phyloP scores from a whole-genome alignment of 2,329 filamentous ascomycete genomes.

The Huntiella moniliformis region DNA sequence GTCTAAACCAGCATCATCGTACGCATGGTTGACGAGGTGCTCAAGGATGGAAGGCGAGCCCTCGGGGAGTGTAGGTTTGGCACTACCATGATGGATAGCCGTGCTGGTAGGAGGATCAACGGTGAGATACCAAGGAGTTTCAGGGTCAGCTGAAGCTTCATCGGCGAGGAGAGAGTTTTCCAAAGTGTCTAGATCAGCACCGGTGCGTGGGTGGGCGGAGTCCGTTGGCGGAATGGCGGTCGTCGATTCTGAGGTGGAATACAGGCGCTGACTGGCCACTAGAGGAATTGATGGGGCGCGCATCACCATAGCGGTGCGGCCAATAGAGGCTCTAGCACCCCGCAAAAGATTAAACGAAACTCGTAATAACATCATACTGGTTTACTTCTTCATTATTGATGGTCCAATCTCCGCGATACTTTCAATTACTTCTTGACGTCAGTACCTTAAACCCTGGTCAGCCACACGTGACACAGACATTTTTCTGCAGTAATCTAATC shows the following conservation, averaged over 20 bases:
- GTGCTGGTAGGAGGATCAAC: conserved; percentile 40
- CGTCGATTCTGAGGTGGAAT: neutral
- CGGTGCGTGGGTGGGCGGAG: neutral
- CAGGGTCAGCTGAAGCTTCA: conserved; percentile 15
- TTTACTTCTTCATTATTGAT: no score
- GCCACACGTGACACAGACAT: no score
- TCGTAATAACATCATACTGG: no score
- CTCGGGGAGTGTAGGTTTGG: conserved; percentile 38
- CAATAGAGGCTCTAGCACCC: no score
- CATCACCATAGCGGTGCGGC: no score
- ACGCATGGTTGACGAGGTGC: conserved; percentile 58
- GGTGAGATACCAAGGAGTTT: conserved; percentile 71
- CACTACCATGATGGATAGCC: conserved; percentile 26
- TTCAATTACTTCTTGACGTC: no score
- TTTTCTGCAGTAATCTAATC: no score
- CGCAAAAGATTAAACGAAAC: no score
- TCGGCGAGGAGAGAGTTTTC: conserved; percentile 9
- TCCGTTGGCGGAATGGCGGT: neutral
- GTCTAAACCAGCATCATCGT: conserved; percentile 72
- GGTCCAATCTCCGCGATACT: no score
- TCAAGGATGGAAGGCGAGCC: conserved; percentile 53
- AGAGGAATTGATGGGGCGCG: no score
- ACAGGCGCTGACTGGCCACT: neutral
- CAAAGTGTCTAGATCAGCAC: conserved; percentile 12
- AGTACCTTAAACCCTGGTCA: no score